phyloP scores from a whole-genome alignment of 202 grass and related monocot genomes.

The Dendrocalamus latiflorus region DNA sequence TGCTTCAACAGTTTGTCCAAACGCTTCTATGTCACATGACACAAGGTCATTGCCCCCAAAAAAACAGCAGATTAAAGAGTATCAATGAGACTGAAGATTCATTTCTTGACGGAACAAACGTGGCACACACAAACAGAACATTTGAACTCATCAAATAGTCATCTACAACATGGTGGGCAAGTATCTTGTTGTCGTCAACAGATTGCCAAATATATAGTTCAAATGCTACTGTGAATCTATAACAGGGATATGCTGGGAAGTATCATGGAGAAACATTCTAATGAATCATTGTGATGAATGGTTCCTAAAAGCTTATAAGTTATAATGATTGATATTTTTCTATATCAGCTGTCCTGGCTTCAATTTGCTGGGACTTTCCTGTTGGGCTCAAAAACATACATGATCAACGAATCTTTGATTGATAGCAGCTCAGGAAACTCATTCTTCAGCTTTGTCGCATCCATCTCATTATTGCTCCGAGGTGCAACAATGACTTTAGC shows the following conservation, averaged over 20 bases:
- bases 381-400: too few relatives aligned
- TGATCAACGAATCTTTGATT: slow-evolving; percentile 64
- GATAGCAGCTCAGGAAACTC: slow-evolving; percentile 64
- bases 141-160: not conserved
- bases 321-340: not conserved
- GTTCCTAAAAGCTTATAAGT: slow-evolving; percentile 19
- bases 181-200: not conserved
- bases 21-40: not conserved
- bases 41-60: not conserved
- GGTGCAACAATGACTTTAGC: slow-evolving; percentile 70
- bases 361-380: slow-evolving; percentile 39
- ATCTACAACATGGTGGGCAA: slow-evolving; percentile 16
- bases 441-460: slow-evolving; percentile 58
- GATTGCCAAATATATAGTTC: slow-evolving; percentile 13
- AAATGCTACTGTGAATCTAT: slow-evolving; percentile 10
- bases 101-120: slow-evolving; percentile 21
- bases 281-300: not conserved
- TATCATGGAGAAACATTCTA: slow-evolving; percentile 7
- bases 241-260: too few relatives aligned
- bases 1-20: not conserved
- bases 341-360: not conserved
- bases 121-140: not conserved
- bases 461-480: slow-evolving; percentile 78
- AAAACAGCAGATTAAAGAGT: not conserved
- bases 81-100: not conserved